Evolutionary conservation across 2,329 filamentous ascomycete species (phyloP), one percentile per base, ranked within the genome.

Genomic region (Rhynchosporium secalis): DNA sequence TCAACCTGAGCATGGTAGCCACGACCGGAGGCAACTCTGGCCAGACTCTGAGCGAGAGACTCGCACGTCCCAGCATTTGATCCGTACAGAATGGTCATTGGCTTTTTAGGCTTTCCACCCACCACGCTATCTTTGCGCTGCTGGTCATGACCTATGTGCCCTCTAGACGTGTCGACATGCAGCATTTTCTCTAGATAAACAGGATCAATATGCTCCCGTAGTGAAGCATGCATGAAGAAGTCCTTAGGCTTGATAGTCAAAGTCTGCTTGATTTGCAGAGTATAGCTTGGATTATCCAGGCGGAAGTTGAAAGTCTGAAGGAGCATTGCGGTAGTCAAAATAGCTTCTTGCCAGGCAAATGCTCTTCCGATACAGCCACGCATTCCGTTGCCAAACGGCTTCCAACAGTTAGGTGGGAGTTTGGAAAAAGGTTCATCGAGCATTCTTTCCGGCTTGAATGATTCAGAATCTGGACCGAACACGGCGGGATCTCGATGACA

Each of bases 1-100:
- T 81, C 78, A 1, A 88, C 75, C 4, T 77, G 73, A 3, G 72
- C 75, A 5, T 72, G 74, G 73, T 86, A 91, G 0, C 89, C 88
- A 66, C 85, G 84, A 3, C 73, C 72, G 2, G 77, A 68, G 0
- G 87, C 87, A 68, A 86, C 82, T 4, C 80, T 78, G 0, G 85
- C 85, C 8, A 92, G 72, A 33, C 83, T 79, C 65, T 87, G 81
- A 0, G 89, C 86, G 52, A 92, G 79, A 1, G 85, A 79, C 73
- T 91, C 87, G 72, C 89, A 92, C 1, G 89, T 92, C 0, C 89
- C 89, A 8, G 84, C 86, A 70, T 91, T 91, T n/a, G 86, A 89
- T 1, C 90, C 89, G 69, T 90, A 92, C 43, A 86, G 82, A 26
- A 93, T 81, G 20, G 82, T 81, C 66, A 92, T 68, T 31, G 63